Base-by-base conservation (phyloP, 257 asterid genomes). In the Dorcoceras hygrometricum region DNA sequence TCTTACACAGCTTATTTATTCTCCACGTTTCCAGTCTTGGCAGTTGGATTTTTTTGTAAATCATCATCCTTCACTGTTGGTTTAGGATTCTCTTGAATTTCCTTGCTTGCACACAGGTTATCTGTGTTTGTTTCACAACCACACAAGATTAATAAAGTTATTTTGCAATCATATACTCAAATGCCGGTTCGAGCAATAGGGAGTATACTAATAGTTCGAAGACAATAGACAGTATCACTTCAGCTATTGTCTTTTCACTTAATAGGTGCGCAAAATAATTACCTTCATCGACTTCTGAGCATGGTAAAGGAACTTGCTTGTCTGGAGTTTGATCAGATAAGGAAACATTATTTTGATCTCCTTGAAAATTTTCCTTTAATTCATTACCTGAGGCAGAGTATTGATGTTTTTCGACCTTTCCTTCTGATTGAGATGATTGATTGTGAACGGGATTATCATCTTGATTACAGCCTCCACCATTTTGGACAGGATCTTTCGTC, bases 341-440 rank as follows among this genome's bases (percentile, higher is more conserved):
- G 24, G 66, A 2, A 36, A 39, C 12, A 29, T 79, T 65, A 70
- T 65, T 64, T 67, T 76, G 65, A 43, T 64, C 75, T 51, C 53
- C 82, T 72, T 23, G 61, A 16, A 34, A 57, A 23, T 57, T 79
- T 20, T 74, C 87, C 72, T 76, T 73, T 20, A 4, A 23, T 8
- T 67, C 46, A 72, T 65, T 70, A 59, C 75, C 79, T 50, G 73
- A 66, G 31, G 71, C 63, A 59, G 76, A 69, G 73, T 76, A 22
- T 73, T 39, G 82, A 63, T 50, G 51, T 58, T 71, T 82, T 32
- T 54, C 83, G 26, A 57, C 73, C 57, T 65, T 58, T 70, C 59
- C 78, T 12, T 75, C 65, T 32, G 68, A 28, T 63, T 63, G 29
- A 61, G 74, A 70, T 48, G 73, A 62, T 68, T 3, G 84, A 53